These are phyloP conservation scores for Galerina marginata DNA, from an alignment of 768 basidiomycete genomes.

Conservation along the genomic window DNA sequence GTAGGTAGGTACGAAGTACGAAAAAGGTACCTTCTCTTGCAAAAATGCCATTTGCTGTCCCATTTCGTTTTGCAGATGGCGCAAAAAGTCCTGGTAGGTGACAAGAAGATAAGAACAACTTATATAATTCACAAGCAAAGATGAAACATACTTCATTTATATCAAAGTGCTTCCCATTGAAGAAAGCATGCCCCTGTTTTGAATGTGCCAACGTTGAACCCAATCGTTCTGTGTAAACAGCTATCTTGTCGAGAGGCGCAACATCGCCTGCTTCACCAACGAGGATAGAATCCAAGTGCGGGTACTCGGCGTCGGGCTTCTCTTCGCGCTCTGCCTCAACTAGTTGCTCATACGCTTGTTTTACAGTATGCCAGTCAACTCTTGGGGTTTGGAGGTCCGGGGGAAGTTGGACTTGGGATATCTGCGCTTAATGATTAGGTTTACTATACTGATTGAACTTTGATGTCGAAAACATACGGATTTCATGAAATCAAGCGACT, in stretches of 20 bases:
- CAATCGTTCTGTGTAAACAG: slow-evolving; percentile 63
- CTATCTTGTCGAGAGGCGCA: slow-evolving; percentile 48
- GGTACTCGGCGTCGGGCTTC: slow-evolving; percentile 30
- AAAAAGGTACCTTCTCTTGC: slow-evolving; percentile 66
- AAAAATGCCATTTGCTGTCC: slow-evolving; percentile 66
- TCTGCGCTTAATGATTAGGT: slow-evolving; percentile 30
- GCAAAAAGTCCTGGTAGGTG: slow-evolving; percentile 61
- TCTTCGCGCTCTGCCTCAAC: slow-evolving; percentile 31
- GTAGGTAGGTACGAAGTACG: neutral
- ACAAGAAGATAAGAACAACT: neutral
- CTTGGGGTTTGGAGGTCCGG: slow-evolving; percentile 33
- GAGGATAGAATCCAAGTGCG: slow-evolving; percentile 26
- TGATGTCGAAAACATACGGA: slow-evolving; percentile 41
- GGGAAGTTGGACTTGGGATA: slow-evolving; percentile 40
- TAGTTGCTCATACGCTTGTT: slow-evolving; percentile 44
- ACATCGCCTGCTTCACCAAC: slow-evolving; percentile 31
- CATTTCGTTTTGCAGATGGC: slow-evolving; percentile 65
- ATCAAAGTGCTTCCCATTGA: slow-evolving; percentile 85
- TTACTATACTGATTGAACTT: neutral
- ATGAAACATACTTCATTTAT: slow-evolving; percentile 64
- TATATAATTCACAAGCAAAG: neutral
- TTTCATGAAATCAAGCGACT: slow-evolving; percentile 65
- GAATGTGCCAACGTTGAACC: slow-evolving; percentile 46
- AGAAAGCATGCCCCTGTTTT: slow-evolving; percentile 71
- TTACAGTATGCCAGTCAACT: slow-evolving; percentile 51